Percentiles rank a stretch among this genome's conserved stretches.
Conservation (phyloP, 1,139 yeast genomes). For the Suhomyces choctaworum region DNA sequence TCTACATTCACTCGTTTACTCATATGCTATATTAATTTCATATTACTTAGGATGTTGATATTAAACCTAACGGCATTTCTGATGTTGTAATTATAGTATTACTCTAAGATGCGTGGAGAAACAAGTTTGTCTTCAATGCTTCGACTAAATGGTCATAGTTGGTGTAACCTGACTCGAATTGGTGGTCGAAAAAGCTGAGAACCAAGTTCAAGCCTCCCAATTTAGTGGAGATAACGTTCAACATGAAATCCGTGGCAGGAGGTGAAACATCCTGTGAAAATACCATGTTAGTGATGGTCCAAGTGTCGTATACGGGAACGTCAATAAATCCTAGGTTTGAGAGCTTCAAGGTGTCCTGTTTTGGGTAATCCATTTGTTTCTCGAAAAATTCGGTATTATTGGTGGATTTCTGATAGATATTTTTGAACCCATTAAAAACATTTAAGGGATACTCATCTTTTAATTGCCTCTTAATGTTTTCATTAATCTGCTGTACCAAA, state of each 20-base stretch:
- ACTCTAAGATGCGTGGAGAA: constrained; percentile 15
- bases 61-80: too few species aligned
- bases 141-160: constrained; percentile 28
- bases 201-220: constrained; percentile 40
- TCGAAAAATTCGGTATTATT: constrained; percentile 27
- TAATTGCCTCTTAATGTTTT: constrained; percentile 21
- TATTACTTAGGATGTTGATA: too few species aligned
- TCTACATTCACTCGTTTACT: too few species aligned
- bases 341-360: constrained; percentile 36
- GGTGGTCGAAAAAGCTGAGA: constrained; percentile 28
- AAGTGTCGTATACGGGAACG: constrained; percentile 11
- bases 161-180: constrained; percentile 23
- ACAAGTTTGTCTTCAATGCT: constrained; percentile 22
- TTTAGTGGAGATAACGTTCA: constrained; percentile 34
- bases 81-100: too few species aligned
- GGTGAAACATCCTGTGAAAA: constrained; percentile 44
- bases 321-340: constrained; percentile 43
- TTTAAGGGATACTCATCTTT: constrained; percentile 29
- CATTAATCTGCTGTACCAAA: constrained; percentile 24
- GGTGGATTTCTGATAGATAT: constrained; percentile 18
- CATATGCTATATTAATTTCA: too few species aligned
- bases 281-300: constrained; percentile 33
- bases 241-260: constrained; percentile 37
- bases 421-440: constrained; percentile 22
- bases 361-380: constrained; percentile 26